These are phyloP conservation scores for Aspergillus sp. DNA, from an alignment of 2,329 filamentous ascomycete genomes.

Conservation along the genomic window DNA sequence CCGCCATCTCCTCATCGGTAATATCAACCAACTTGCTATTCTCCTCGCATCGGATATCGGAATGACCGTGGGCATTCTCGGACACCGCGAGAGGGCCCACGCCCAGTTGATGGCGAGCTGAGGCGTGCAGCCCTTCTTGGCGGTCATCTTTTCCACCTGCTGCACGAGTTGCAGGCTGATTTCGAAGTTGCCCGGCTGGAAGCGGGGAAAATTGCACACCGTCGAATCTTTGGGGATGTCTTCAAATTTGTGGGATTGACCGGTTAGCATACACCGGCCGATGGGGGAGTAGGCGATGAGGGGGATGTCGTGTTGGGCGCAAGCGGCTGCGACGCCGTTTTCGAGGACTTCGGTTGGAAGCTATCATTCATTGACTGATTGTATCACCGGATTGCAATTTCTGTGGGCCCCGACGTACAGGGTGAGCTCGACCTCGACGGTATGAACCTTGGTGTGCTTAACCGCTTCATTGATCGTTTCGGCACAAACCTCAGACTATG, in stretches of 20 bases:
- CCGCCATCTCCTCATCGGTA: conserved; percentile 20
- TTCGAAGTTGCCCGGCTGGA: conserved; percentile 56
- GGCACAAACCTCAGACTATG: conserved; percentile 29
- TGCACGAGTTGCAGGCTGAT: conserved; percentile 58
- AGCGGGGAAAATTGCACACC: conserved; percentile 46
- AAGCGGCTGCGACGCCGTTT: conserved; percentile 45
- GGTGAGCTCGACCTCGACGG: conserved; percentile 51
- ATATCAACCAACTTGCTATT: conserved; percentile 22
- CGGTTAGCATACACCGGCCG: conserved; percentile 53
- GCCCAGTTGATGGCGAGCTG: conserved; percentile 65
- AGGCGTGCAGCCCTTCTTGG: conserved; percentile 53
- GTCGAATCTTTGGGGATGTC: conserved; percentile 51
- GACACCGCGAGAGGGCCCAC: conserved; percentile 42
- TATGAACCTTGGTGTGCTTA: conserved; percentile 37
- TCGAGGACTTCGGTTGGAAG: conserved; percentile 47
- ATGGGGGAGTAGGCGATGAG: conserved; percentile 68
- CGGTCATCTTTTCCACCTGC: conserved; percentile 52
- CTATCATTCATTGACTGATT: not conserved
- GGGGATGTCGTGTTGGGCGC: conserved; percentile 59
- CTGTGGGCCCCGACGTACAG: conserved; percentile 18
- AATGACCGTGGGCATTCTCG: conserved; percentile 45
- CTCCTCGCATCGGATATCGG: conserved; percentile 27
- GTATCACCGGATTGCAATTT: not conserved
- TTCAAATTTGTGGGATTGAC: conserved; percentile 43
- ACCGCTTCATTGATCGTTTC: conserved; percentile 29